A percentile compares a stretch with the other conserved stretches of the same genome.
Evolutionary conservation across 371 early-diverging fungal genomes (phyloP).

Genomic region (Actinomortierella ambigua): DNA sequence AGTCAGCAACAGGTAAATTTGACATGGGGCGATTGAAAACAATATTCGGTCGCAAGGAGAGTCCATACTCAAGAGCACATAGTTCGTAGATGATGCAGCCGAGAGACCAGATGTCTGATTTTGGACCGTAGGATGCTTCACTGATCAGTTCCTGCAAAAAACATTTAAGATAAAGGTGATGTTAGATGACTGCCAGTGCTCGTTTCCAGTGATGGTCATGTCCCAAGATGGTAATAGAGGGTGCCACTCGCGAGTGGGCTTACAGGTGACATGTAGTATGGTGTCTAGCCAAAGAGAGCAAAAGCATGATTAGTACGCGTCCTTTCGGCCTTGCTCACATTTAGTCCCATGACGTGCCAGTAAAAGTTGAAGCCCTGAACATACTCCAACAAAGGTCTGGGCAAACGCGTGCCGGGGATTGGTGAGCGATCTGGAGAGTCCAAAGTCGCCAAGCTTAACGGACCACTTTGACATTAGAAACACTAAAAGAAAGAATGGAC

Average conservation of each 20-base stretch:
- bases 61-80: constrained; percentile 64
- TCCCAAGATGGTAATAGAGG: too few relatives aligned
- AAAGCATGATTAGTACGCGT: neutral
- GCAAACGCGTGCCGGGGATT: constrained; percentile 63
- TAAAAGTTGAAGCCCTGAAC: neutral
- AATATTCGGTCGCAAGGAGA: neutral
- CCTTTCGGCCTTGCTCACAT: neutral
- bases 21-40: neutral
- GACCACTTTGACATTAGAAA: constrained; percentile 64
- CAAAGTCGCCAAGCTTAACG: constrained; percentile 78
- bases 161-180: neutral
- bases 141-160: constrained; percentile 60
- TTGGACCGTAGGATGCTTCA: constrained; percentile 63
- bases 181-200: too few relatives aligned
- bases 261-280: constrained; percentile 82
- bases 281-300: constrained; percentile 52
- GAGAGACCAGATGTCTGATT: constrained; percentile 74
- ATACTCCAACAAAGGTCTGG: constrained; percentile 71
- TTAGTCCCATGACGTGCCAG: neutral
- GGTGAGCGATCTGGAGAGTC: constrained; percentile 61
- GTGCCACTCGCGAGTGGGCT: neutral
- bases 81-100: constrained; percentile 76
- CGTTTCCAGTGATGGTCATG: too few relatives aligned
- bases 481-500: constrained; percentile 38
- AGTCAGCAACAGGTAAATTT: neutral